A percentile compares a stretch with the other conserved stretches of the same genome.
Evolutionary conservation across 805 yeast genomes (phyloP).

Genomic region (Cyberlindnera petersonii): DNA sequence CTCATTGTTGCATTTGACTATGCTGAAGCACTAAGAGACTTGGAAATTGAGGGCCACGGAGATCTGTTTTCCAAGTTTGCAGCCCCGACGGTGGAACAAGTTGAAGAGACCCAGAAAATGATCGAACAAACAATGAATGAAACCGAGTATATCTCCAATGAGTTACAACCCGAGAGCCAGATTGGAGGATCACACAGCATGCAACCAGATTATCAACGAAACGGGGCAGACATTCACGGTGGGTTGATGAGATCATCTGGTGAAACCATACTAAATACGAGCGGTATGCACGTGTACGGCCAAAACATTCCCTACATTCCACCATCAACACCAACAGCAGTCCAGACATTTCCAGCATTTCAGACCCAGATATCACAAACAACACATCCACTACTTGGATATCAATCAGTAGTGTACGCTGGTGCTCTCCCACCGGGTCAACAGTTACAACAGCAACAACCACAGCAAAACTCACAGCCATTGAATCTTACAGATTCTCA

Average conservation of each 20-base stretch:
- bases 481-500: background rate
- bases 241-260: constrained; percentile 1
- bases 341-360: no score
- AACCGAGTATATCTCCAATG: no score
- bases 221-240: background rate
- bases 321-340: constrained; percentile 1
- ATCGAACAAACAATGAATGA: background rate
- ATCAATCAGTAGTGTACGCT: background rate
- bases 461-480: background rate
- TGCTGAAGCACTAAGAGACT: constrained; percentile 16
- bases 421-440: background rate
- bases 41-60: constrained; percentile 17
- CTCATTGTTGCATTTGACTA: constrained; percentile 32
- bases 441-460: constrained; percentile 1
- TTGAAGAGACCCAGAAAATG: constrained; percentile 7
- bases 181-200: background rate
- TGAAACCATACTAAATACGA: background rate
- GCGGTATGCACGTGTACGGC: background rate
- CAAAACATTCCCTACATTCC: background rate
- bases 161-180: no score
- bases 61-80: constrained; percentile 14
- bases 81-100: constrained; percentile 19
- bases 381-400: background rate
- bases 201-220: background rate
- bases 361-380: background rate